A percentile compares a stretch with the other conserved stretches of the same genome.
Evolutionary conservation across 2,329 filamentous ascomycete species (phyloP).

Genomic region (Akanthomyces uredinophilus): DNA sequence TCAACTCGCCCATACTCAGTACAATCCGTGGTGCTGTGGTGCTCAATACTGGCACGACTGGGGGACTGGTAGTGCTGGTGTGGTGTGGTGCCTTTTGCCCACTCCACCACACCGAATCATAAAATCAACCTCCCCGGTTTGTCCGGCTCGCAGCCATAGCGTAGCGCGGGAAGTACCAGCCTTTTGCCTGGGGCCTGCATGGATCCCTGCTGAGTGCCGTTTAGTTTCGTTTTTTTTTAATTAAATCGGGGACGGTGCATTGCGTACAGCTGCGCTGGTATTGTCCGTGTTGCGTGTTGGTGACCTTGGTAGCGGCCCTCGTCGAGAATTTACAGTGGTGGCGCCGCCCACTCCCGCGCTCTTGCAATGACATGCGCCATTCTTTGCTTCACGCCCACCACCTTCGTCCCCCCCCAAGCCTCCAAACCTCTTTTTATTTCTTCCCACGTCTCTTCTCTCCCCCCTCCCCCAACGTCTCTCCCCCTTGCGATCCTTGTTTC

Average conservation of each 20-base stretch:
- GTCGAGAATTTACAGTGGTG: neutral
- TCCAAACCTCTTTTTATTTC: neutral
- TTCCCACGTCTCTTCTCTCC: neutral
- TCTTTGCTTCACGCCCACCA: constrained; percentile 9
- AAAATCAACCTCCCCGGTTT: neutral
- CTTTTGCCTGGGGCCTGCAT: no score
- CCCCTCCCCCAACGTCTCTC: neutral
- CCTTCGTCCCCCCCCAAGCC: neutral
- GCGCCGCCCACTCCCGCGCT: neutral
- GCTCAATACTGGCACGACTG: no score
- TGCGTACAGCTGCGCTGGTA: neutral
- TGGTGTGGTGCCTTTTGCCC: no score
- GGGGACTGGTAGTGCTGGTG: no score
- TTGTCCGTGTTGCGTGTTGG: neutral
- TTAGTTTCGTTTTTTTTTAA: neutral
- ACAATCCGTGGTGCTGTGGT: no score
- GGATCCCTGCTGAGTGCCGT: neutral
- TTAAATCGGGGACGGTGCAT: neutral
- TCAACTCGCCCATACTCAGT: neutral
- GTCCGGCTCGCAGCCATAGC: neutral
- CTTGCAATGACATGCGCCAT: constrained; percentile 1
- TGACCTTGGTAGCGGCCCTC: neutral
- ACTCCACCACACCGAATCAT: neutral
- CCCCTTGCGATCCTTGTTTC: neutral
- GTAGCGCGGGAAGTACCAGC: no score